Evolutionary conservation across 768 basidiomycete genomes (phyloP), one percentile per base, ranked within the genome.

Genomic region (Suillus variegatus): DNA sequence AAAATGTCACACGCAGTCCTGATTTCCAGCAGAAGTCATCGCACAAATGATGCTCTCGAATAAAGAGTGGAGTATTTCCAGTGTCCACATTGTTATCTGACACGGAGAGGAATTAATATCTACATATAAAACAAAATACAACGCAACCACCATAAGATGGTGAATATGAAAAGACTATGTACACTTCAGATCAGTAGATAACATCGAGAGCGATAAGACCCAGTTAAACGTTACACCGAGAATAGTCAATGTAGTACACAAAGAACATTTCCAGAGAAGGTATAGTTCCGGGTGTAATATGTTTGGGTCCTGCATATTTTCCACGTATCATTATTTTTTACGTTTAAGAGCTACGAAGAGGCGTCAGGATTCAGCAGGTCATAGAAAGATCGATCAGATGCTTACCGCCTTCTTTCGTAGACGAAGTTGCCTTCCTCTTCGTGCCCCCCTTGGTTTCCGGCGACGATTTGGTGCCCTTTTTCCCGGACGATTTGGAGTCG

Each of bases 361-460:
- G 28, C 6, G 28, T 60, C 41, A 60, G 58, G 18, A 12, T 43
- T 44, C 18, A 43, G 6, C 89, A 69, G 51, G 83, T 65, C 18
- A 40, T 22, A 28, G 14, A n/a, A 25, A 43, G 25, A 43, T 60
- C 18, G 5, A 43, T 60, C 2, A 7, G 63, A 62, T 22, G 60
- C 81, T 69, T 67, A 84, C 84, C 78, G 28, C 75, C 74, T 32
- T 80, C 71, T 55, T 75, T 76, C 66, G 74, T 67, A 54, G 76
- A 77, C 40, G 76, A 67, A 0, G 75, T 67, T 9, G 83, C 85
- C 70, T 86, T 87, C 64, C 85, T 77, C 74, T 85, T 86, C 54
- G 68, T 72, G 36, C 78, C 77, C 10, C 63, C 56, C 22, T 72
- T 78, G 68, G 63, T 72, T 12, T 66, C 74, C 10, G 60, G 69